Evolutionary conservation across 2,329 filamentous ascomycete species (phyloP), one percentile per base, ranked within the genome.

Genomic region (Volutella citrinella): DNA sequence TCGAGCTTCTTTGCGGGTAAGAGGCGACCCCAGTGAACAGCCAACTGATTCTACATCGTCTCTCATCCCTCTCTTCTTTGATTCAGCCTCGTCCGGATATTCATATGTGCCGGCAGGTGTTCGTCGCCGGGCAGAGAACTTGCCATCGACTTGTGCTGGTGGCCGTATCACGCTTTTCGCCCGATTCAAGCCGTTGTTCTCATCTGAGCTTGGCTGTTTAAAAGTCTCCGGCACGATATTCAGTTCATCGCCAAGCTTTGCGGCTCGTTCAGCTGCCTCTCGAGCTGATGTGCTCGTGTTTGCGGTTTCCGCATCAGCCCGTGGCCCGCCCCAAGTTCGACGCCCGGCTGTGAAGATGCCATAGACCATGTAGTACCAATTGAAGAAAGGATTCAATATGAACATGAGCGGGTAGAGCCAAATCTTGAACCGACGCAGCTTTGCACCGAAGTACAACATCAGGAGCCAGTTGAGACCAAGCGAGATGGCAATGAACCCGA

Each of bases 331-430:
- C 91, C 93, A 98, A 3, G 91, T 97, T 46, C 91, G 77, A 59
- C 95, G 88, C 14, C 90, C 89, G 19, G 90, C 89, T 1, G 91
- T 96, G 62, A 95, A 93, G 49, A 95, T 94, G 27, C 89, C 90
- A 60, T 96, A 95, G 4, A 95, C 84, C 85, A 96, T 95, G 67
- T 97, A 97, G 38, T 88, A 78, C 91, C 91, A 97, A 64, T 97
- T 97, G 73, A 96, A 90, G 57, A 97, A 94, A 1, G 93, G 91
- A 56, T 96, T 97, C 44, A 96, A 62, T 28, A 95, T 66, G 58
- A 96, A 97, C 89, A 97, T 96, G 43, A 97, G 53, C 0, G 91
- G 91, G 57, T 97, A 97, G 6, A 97, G 71, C 83, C 87, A 91
- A 43, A 94, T 85, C 70, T 98, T 97, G 69, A 84, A 96, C 10